Percentiles rank a stretch among this genome's conserved stretches.
These are phyloP conservation scores for Cutaneotrichosporon spelunceum DNA, from an alignment of 1,284 basidiomycete genomes.

Conservation along the genomic window DNA sequence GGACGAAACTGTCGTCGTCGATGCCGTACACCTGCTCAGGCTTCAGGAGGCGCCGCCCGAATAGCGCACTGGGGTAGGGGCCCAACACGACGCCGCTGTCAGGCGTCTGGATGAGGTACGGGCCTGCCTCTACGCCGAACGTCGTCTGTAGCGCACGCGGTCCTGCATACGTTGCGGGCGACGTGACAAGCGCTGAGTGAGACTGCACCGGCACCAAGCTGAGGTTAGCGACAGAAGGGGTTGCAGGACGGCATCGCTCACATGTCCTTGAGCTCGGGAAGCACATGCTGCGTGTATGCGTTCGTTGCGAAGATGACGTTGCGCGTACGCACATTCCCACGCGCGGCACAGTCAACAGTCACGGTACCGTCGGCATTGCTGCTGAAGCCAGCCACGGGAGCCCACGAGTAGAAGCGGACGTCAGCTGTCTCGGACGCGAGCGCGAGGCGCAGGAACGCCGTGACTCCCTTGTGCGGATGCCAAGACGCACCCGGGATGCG, in stretches of 20 bases:
- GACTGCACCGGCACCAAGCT: slow-evolving; percentile 31
- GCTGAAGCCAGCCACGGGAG: slow-evolving; percentile 11
- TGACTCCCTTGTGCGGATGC: slow-evolving; percentile 23
- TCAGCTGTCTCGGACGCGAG: slow-evolving; percentile 6
- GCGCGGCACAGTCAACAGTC: slow-evolving; percentile 23
- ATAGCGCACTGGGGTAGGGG: slow-evolving; percentile 14
- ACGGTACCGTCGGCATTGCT: neutral
- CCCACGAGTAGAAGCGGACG: slow-evolving; percentile 20
- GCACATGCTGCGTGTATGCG: slow-evolving; percentile 37
- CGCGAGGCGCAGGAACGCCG: slow-evolving; percentile 16
- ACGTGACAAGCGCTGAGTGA: slow-evolving; percentile 30
- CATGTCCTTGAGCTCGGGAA: slow-evolving; percentile 9
- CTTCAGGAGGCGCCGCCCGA: neutral
- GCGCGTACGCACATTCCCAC: slow-evolving; percentile 29
- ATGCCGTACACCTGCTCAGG: slow-evolving; percentile 9
- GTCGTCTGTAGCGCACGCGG: slow-evolving; percentile 18
- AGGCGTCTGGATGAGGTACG: slow-evolving; percentile 34
- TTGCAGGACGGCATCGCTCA: neutral
- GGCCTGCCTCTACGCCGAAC: slow-evolving; percentile 29
- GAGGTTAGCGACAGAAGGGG: neutral
- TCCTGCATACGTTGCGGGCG: slow-evolving; percentile 28
- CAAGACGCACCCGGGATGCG: slow-evolving; percentile 9
- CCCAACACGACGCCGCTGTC: slow-evolving; percentile 31
- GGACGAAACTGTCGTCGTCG: slow-evolving; percentile 25
- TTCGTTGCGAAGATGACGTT: slow-evolving; percentile 41